These are phyloP conservation scores for Elaeagnus macrophylla DNA, from an alignment of 306 rosid genomes.

Conservation along the genomic window DNA sequence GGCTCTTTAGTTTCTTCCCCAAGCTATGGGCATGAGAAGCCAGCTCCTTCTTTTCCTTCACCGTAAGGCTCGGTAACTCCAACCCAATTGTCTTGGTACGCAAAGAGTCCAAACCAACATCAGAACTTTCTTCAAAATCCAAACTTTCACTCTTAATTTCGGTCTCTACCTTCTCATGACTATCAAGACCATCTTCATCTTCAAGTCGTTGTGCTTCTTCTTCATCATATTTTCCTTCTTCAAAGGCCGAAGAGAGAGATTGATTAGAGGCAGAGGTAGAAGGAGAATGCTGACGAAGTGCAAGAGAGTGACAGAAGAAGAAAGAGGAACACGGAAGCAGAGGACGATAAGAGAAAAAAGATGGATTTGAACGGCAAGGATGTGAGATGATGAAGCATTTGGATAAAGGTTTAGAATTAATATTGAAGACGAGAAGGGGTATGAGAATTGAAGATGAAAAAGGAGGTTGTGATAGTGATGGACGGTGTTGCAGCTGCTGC, in stretches of 20 bases:
- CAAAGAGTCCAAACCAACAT: conserved; percentile 20
- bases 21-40: conserved; percentile 76
- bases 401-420: not conserved
- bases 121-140: conserved; percentile 22
- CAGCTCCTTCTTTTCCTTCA: conserved; percentile 83
- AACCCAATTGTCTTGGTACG: conserved; percentile 38
- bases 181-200: not conserved
- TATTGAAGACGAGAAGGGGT: conserved; percentile 30
- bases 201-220: conserved; percentile 3
- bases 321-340: conserved; percentile 7
- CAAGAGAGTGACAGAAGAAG: conserved; percentile 22
- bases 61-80: conserved; percentile 44
- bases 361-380: conserved; percentile 4
- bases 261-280: conserved; percentile 5
- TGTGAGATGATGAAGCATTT: not conserved
- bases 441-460: conserved; percentile 28
- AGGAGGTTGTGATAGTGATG: conserved; percentile 20
- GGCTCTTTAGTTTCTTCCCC: conserved; percentile 85
- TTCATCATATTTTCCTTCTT: conserved; percentile 6
- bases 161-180: conserved; percentile 15
- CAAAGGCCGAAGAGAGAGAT: conserved; percentile 3
- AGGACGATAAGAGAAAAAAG: conserved; percentile 13
- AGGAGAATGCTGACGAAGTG: conserved; percentile 9
- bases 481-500: conserved; percentile 33
- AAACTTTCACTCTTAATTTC: conserved; percentile 14